These are phyloP conservation scores for Nannochloropsis gaditana DNA, from an alignment of 108 stramenopile genomes.

Conservation along the genomic window DNA sequence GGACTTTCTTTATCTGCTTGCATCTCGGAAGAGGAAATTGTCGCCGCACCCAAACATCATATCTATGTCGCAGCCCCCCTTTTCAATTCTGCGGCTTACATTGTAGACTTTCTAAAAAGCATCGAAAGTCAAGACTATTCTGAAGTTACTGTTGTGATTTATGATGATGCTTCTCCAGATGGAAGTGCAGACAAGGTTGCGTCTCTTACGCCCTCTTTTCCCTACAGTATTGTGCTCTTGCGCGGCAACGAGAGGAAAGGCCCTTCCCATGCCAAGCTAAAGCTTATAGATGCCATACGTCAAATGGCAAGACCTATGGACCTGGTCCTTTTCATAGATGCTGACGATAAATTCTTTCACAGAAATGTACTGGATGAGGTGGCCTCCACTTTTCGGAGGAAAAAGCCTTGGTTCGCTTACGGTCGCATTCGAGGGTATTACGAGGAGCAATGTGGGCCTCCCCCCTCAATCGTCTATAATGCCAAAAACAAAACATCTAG, in stretches of 20 bases:
- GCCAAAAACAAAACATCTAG: neutral
- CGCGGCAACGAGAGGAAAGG: neutral
- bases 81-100: neutral
- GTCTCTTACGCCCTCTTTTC: neutral
- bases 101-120: neutral
- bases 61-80: slow-evolving; percentile 17
- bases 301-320: neutral
- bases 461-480: neutral
- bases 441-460: slow-evolving; percentile 5
- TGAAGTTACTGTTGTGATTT: neutral
- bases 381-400: neutral
- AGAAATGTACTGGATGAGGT: neutral
- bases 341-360: slow-evolving; percentile 8
- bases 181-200: neutral
- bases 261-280: neutral
- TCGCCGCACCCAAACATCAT: neutral
- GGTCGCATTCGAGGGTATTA: slow-evolving; percentile 8
- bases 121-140: slow-evolving; percentile 20
- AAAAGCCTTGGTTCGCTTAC: neutral
- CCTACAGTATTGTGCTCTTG: neutral
- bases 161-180: neutral
- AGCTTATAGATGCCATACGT: neutral
- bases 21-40: neutral
- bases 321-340: neutral
- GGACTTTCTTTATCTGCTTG: neutral